Base-by-base conservation (phyloP, 371 early-diverging fungal species). In the Rhizopus stolonifer region DNA sequence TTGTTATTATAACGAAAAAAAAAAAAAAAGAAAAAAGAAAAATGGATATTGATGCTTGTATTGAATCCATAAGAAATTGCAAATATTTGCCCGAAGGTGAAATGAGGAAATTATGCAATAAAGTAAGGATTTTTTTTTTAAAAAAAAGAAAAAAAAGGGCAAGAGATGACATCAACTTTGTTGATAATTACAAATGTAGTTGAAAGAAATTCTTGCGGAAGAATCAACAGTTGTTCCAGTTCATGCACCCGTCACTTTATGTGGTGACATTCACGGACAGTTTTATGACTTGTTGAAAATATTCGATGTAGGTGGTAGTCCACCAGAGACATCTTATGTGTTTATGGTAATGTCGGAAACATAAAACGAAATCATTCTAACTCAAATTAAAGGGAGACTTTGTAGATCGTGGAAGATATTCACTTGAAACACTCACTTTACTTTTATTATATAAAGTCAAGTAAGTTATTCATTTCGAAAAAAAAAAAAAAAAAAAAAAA, bases 221-320 rank as follows among this genome's bases (percentile, higher is more conserved):
- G 98, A 97, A 69, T 93, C 94, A 7, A 97, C 95, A 58, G 91
- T 98, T 32, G 96, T 96, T 49, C 95, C 96, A 7, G 95, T 98
- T 23, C 76, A 84, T 56, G 77, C 93, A 13, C 99, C 99, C 10
- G 96, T 99, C 13, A 99, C 98, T 2, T 82, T 99, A 32, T 97
- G 96, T 74, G 96, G 99, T 48, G 95, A 98, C 72, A 95, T 98
- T 50, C 99, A 98, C 72, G 99, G 99, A n/a, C 99, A 99, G 71
- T 99, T 99, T 72, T 96, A 93, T 69, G 99, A 99, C 73, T 77
- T 96, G 60, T 65, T 98, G 62, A 97, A 99, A 74, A 85, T 99
- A 26, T 98, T 99, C 68, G 88, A 93, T 52, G 96, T 97, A 11
- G 99, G 98, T 25, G 99, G 99, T 14, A 90, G 96, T 65, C 83